phyloP scores from a whole-genome alignment of 108 stramenopile genomes.

The Discostella stelligeroides region DNA sequence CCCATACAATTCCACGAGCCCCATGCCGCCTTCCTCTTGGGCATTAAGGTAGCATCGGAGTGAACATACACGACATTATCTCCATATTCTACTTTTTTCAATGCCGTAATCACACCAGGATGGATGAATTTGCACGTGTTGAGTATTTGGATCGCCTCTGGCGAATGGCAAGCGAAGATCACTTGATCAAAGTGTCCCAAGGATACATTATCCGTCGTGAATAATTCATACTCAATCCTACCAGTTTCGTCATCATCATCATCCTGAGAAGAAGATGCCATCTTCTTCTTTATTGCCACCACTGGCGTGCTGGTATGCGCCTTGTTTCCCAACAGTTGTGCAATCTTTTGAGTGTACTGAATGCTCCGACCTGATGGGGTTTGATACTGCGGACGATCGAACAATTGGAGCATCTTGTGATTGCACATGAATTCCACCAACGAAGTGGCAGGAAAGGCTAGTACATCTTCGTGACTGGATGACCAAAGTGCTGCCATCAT shows the following conservation, averaged over 20 bases:
- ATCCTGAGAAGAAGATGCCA: conserved; percentile 8
- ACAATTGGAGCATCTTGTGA: conserved; percentile 92
- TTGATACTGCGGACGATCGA: conserved; percentile 87
- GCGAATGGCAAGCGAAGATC: conserved; percentile 93
- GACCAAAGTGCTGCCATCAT: conserved; percentile 97
- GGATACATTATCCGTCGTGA: conserved; percentile 39
- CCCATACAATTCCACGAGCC: conserved; percentile 95
- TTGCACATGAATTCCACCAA: conserved; percentile 93
- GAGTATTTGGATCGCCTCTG: conserved; percentile 66
- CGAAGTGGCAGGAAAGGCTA: conserved; percentile 80
- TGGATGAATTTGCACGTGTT: conserved; percentile 26
- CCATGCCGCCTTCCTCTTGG: conserved; percentile 82
- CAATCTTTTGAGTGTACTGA: conserved; percentile 78
- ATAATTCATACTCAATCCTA: conserved; percentile 44
- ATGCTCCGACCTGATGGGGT: conserved; percentile 79
- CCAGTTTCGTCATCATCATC: too few relatives aligned
- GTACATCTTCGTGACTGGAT: conserved; percentile 80
- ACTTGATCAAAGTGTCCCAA: conserved; percentile 82
- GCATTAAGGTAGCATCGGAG: conserved; percentile 92
- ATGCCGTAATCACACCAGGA: conserved; percentile 28
- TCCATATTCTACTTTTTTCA: conserved; percentile 73
- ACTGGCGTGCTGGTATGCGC: conserved; percentile 66
- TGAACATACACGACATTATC: conserved; percentile 92
- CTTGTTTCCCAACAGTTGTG: conserved; percentile 58
- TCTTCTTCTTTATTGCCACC: conserved; percentile 48